Percentiles rank a stretch among this genome's conserved stretches.
Evolutionary conservation across 2,329 filamentous ascomycete species (phyloP).

Genomic region (Neopestalotiopsis clavispora): DNA sequence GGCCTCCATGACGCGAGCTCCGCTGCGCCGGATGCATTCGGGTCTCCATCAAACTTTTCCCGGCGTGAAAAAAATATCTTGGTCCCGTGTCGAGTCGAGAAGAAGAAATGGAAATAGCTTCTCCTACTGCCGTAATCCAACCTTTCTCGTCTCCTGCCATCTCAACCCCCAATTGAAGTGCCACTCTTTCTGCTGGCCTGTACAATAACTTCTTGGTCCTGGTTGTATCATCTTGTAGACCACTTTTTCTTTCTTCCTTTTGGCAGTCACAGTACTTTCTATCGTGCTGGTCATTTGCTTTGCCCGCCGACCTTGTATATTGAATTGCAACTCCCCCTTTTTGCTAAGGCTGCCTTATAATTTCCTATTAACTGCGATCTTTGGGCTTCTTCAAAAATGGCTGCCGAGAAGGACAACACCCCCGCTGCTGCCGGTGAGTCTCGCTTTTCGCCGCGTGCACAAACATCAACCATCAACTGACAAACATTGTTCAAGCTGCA

Average conservation of each 20-base stretch:
- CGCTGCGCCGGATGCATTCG: slow-evolving; percentile 11
- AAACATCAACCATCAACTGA: not conserved
- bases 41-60: slow-evolving; percentile 17
- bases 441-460: not conserved
- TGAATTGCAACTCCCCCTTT: slow-evolving; percentile 8
- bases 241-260: slow-evolving; percentile 20
- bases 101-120: slow-evolving; percentile 14
- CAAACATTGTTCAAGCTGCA: slow-evolving; percentile 6
- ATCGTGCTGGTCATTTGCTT: slow-evolving; percentile 17
- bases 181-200: slow-evolving; percentile 31
- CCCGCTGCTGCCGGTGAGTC: slow-evolving; percentile 28
- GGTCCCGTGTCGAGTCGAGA: slow-evolving; percentile 12
- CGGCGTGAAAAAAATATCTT: slow-evolving; percentile 11
- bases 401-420: slow-evolving; percentile 34
- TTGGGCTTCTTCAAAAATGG: slow-evolving; percentile 27
- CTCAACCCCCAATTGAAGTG: slow-evolving; percentile 27
- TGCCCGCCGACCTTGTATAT: slow-evolving; percentile 18
- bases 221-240: slow-evolving; percentile 28
- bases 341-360: slow-evolving; percentile 4
- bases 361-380: not conserved
- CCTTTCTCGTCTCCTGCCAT: slow-evolving; percentile 13
- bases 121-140: slow-evolving; percentile 17
- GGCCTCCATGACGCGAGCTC: slow-evolving; percentile 12
- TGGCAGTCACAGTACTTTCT: slow-evolving; percentile 9
- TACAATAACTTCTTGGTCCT: slow-evolving; percentile 33